Base-by-base conservation (phyloP, 768 basidiomycete species). In the Mycena capillaripes region DNA sequence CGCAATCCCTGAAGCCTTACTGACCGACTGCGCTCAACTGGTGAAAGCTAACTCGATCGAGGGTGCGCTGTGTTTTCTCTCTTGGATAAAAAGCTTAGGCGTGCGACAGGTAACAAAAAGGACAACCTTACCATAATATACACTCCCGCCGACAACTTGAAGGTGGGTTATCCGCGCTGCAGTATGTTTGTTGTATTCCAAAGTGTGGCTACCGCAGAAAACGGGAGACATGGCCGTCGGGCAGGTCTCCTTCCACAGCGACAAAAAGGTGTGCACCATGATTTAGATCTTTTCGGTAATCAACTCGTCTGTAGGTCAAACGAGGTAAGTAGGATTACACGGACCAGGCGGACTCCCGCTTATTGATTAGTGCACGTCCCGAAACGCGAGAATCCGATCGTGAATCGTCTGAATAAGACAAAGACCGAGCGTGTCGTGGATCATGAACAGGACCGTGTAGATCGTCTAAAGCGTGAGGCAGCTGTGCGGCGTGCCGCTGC, bases 21-120 rank as follows among this genome's bases (percentile, higher is more conserved):
- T 98, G 23, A 85, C 84, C 16, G 97, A 99, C 81, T 95, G 95
- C 72, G 95, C 95, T 1, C 98, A 99, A 80, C 87, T 99, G 2
- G 97, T 98, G 36, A 99, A 99, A 81, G 97, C 97, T 1, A 98
- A 98, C 78, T 97, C 96, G 14, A 99, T 99, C 66, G 96, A 98
- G 85, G 97, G 97, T 94, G 69, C 50, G 76, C 30, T 21, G 46
- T 65, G 30, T 36, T 14, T 48, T 17, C 16, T 12, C n/a, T n/a
- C n/a, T 46, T 21, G n/a, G 4, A 7, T 4, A 8, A 30, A 19
- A 14, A 56, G 3, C 23, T 48, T 19, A 59, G 21, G 23, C 34
- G 30, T 40, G 32, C n/a, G 23, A 29, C n/a, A 97, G 97, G 97
- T 11, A 98, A 99, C 85, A 98, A 98, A 85, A 97, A 97, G 83